Percentiles rank a stretch among this genome's conserved stretches.
Conservation (phyloP, 2,329 filamentous ascomycete species). For the Fusarium sp. region DNA sequence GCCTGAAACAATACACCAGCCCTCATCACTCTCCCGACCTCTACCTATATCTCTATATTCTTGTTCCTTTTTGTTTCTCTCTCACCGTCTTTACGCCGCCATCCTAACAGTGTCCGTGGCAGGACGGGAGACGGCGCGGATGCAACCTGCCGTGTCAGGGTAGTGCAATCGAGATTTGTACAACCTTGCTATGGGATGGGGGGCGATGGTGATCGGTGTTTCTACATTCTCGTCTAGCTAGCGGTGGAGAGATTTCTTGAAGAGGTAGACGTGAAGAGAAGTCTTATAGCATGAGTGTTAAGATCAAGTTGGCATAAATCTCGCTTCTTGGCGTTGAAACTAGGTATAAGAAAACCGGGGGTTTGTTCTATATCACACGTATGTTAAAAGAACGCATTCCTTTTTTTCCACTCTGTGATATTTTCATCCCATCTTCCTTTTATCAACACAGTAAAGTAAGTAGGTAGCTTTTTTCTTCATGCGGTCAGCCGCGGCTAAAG, state of each 20-base stretch:
- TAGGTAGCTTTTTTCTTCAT: neutral
- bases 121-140: constrained; percentile 9
- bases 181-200: constrained; percentile 14
- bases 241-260: constrained; percentile 20
- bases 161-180: constrained; percentile 46
- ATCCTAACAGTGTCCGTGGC: constrained; percentile 16
- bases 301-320: neutral
- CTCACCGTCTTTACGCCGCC: constrained; percentile 37
- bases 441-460: neutral
- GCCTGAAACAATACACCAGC: constrained; percentile 30
- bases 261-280: neutral
- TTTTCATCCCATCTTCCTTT: neutral
- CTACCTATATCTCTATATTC: neutral
- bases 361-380: neutral
- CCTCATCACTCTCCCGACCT: neutral
- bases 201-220: neutral
- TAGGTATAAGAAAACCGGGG: neutral
- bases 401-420: neutral
- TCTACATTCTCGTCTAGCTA: no score
- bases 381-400: neutral
- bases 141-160: constrained; percentile 36
- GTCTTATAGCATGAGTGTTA: constrained; percentile 9
- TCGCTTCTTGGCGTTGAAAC: neutral
- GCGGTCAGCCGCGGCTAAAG: constrained; percentile 30
- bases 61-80: neutral